phyloP scores from a whole-genome alignment of 495 filamentous ascomycete genomes.

The Bathelium albidoporum region DNA sequence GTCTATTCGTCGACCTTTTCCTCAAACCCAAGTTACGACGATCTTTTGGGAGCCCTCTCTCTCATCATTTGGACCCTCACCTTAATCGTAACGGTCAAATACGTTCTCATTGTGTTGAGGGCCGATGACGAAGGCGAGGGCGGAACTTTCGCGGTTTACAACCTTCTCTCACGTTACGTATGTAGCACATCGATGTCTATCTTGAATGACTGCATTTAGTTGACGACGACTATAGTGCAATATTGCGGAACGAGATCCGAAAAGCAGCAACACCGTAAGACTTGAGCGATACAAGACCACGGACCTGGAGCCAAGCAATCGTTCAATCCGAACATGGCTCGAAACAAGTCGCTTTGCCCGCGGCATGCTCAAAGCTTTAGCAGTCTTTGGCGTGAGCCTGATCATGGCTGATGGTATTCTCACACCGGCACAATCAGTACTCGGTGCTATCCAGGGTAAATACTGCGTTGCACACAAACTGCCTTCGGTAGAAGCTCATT shows the following conservation, averaged over 20 bases:
- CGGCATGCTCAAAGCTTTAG: conserved; percentile 51
- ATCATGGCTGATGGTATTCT: conserved; percentile 60
- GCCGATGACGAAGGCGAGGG: conserved; percentile 23
- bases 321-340: conserved; percentile 43
- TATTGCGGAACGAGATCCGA: conserved; percentile 35
- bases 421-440: conserved; percentile 60
- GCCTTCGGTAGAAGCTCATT: neutral
- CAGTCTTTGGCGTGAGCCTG: conserved; percentile 60
- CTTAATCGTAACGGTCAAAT: conserved; percentile 17
- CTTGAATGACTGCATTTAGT: conserved; percentile 29
- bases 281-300: conserved; percentile 50
- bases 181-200: neutral
- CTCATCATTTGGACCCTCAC: conserved; percentile 17
- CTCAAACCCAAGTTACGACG: conserved; percentile 31
- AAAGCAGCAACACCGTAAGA: conserved; percentile 21
- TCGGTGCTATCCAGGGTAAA: conserved; percentile 57
- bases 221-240: conserved; percentile 33
- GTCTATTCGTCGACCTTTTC: conserved; percentile 63
- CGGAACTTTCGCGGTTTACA: conserved; percentile 19
- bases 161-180: conserved; percentile 21
- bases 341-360: conserved; percentile 47
- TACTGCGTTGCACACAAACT: neutral
- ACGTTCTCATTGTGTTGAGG: conserved; percentile 34
- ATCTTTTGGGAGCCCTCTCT: conserved; percentile 17
- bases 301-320: conserved; percentile 44